Percentiles rank a stretch among this genome's conserved stretches.
phyloP scores from a whole-genome alignment of 2,329 filamentous ascomycete species.

The Claviceps africana region DNA sequence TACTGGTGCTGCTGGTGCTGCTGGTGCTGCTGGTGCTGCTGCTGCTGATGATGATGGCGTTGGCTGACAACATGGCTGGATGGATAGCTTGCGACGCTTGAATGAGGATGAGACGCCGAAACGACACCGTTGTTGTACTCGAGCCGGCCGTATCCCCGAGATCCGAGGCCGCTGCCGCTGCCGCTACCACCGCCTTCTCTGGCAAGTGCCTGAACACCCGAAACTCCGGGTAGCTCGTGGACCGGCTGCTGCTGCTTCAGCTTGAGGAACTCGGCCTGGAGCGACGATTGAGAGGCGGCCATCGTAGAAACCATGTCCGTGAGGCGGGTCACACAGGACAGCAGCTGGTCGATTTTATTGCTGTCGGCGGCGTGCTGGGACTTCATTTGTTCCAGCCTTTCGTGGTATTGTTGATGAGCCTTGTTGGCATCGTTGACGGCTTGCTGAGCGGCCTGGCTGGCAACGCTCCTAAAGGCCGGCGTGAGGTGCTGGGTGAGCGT shows the following conservation, averaged over 20 bases:
- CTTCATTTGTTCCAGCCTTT: conserved; percentile 36
- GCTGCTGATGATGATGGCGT: neutral
- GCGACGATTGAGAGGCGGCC: conserved; percentile 52
- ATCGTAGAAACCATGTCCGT: conserved; percentile 56
- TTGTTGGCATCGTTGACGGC: conserved; percentile 52
- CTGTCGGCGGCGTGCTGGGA: conserved; percentile 36
- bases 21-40: conserved; percentile 8
- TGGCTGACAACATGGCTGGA: conserved; percentile 17
- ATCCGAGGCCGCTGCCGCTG: neutral
- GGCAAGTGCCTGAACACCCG: conserved; percentile 8
- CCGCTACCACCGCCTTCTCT: neutral
- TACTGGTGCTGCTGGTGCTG: conserved; percentile 16
- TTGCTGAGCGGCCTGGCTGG: conserved; percentile 52
- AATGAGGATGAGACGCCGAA: conserved; percentile 12
- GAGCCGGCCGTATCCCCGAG: neutral
- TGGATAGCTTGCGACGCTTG: conserved; percentile 20
- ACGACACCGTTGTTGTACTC: conserved; percentile 15
- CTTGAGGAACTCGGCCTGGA: conserved; percentile 51
- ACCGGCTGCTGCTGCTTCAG: conserved; percentile 37
- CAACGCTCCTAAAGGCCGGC: conserved; percentile 50
- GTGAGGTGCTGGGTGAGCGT: conserved; percentile 49
- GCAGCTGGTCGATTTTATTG: conserved; percentile 60
- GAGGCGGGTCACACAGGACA: conserved; percentile 50
- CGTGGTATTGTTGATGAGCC: conserved; percentile 47
- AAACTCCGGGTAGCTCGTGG: conserved; percentile 26